Base-by-base conservation (phyloP, 805 yeast genomes). In the Saturnispora gosingensis region DNA sequence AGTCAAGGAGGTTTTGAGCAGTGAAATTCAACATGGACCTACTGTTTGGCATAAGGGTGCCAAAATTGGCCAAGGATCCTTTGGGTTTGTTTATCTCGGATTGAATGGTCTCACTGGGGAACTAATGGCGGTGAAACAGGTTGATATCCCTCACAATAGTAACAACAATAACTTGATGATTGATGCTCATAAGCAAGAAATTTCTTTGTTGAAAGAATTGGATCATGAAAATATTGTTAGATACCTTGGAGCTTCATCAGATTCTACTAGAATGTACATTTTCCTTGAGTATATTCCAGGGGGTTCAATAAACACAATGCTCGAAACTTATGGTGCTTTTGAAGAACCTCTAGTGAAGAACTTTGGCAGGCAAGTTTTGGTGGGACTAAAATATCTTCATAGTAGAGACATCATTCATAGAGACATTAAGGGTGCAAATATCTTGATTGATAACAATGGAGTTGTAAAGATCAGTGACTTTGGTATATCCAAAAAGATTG, bases 121-220 rank as follows among this genome's bases (percentile, higher is more conserved):
- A 63, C 72, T 93, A 48, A 88, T 91, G 96, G 99, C 98, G 1
- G 97, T 93, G 18, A 93, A 93, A 63, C 97, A 90, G 65, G 97
- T 93, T 1, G 85, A 83, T 45, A 64, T 90, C 1, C 42, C 42
- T 18, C 24, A 85, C 1, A 59, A 60, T 54, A 45, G 68, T 43
- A 51, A 71, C 50, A 56, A 71, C 45, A 62, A 64, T 55, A 59
- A 47, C 48, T 56, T 51, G 45, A 82, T 89, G 84, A 78, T 86
- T 15, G 88, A 84, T 56, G 95, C 96, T 0, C 67, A 88, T 53
- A 88, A 85, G 59, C 82, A 81, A 58, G 97, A 89, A 67, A 87
- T 91, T 81, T 71, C 74, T 42, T 66, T 93, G 44, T 70, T 93
- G 48, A 80, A 85, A 58, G 89, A 82, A 43, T 69, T 93, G 50